Percentiles rank a stretch among this genome's conserved stretches.
Evolutionary conservation across 768 basidiomycete genomes (phyloP).

Genomic region (Candolleomyces eurysporus): DNA sequence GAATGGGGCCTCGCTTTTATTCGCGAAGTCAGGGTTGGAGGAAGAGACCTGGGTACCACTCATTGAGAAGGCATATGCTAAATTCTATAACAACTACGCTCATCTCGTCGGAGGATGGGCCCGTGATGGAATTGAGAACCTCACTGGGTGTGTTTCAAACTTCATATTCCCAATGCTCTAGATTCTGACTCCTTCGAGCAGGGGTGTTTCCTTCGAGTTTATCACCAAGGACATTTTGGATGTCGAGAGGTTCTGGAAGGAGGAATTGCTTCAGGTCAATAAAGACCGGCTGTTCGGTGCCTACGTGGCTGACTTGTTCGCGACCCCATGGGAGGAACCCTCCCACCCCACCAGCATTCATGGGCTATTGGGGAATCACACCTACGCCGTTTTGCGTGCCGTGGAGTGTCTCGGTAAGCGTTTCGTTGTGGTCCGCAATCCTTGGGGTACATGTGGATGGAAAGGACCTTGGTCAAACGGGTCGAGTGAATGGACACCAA

Average conservation of each 20-base stretch:
- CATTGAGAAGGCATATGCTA: constrained; percentile 58
- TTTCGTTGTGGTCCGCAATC: constrained; percentile 45
- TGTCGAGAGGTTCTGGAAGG: constrained; percentile 48
- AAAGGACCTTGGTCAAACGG: constrained; percentile 44
- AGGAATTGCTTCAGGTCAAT: constrained; percentile 49
- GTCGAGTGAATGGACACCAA: constrained; percentile 40
- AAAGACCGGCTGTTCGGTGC: constrained; percentile 49
- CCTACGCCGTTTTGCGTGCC: constrained; percentile 40
- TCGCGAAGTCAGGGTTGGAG: constrained; percentile 44
- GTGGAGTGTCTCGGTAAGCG: constrained; percentile 40
- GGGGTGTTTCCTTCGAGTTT: constrained; percentile 39
- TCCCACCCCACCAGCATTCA: constrained; percentile 12
- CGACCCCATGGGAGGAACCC: constrained; percentile 29
- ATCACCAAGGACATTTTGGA: constrained; percentile 49
- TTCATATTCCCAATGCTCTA: neutral
- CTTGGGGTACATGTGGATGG: constrained; percentile 44
- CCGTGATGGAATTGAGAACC: constrained; percentile 52
- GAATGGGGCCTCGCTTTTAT: constrained; percentile 47
- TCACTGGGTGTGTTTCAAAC: constrained; percentile 42
- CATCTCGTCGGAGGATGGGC: constrained; percentile 39
- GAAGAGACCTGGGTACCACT: constrained; percentile 58
- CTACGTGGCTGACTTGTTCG: constrained; percentile 42
- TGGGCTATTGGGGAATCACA: constrained; percentile 34
- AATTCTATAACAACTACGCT: constrained; percentile 51
- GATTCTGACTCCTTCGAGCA: neutral